These are phyloP conservation scores for Cordyceps javanica DNA, from an alignment of 2,329 filamentous ascomycete genomes.

Conservation along the genomic window DNA sequence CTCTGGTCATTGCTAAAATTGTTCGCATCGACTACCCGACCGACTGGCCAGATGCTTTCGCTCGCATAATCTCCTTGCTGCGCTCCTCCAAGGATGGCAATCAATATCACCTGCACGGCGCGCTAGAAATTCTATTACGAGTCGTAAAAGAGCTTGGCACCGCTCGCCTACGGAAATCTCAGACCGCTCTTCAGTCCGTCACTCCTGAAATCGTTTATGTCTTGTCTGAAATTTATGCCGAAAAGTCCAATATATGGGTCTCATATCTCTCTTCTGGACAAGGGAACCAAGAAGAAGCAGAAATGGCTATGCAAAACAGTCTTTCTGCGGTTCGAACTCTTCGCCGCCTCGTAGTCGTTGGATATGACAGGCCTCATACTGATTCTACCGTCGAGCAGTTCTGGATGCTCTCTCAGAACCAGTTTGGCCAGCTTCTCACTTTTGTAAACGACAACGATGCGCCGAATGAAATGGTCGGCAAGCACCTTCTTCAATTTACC, in stretches of 20 bases:
- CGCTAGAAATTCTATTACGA: constrained; percentile 71
- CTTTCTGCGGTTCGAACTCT: constrained; percentile 73
- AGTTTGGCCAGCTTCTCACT: constrained; percentile 70
- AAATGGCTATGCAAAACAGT: constrained; percentile 68
- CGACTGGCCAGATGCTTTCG: constrained; percentile 68
- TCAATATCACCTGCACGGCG: constrained; percentile 61
- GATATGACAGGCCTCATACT: constrained; percentile 79
- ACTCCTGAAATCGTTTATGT: constrained; percentile 81
- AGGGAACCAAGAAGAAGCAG: constrained; percentile 52
- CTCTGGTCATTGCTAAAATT: constrained; percentile 80
- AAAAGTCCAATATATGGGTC: constrained; percentile 66
- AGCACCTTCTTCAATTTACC: constrained; percentile 81
- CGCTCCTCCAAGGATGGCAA: constrained; percentile 47
- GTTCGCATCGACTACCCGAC: constrained; percentile 82
- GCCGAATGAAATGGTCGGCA: constrained; percentile 62
- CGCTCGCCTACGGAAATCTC: constrained; percentile 66
- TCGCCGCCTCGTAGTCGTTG: constrained; percentile 69
- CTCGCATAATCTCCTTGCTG: constrained; percentile 57
- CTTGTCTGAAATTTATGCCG: constrained; percentile 70
- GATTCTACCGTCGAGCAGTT: constrained; percentile 70
- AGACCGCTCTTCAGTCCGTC: constrained; percentile 69
- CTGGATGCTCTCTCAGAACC: constrained; percentile 71
- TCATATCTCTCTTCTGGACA: constrained; percentile 50
- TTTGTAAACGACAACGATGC: constrained; percentile 53
- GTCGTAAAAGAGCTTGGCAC: constrained; percentile 88